Conservation (phyloP, 257 asterid genomes). For the Nicotiana paniculata region DNA sequence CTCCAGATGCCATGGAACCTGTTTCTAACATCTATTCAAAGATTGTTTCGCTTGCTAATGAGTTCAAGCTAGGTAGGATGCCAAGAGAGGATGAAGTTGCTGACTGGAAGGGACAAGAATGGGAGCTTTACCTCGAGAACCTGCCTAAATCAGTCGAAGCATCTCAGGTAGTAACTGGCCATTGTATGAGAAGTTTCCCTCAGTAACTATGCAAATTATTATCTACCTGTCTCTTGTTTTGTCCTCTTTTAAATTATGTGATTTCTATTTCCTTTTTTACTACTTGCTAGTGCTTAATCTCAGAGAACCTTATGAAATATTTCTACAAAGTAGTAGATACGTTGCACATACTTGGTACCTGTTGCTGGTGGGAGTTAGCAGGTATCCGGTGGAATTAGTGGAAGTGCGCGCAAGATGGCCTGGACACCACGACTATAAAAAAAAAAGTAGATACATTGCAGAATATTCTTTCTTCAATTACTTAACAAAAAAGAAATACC, state of each 20-base stretch:
- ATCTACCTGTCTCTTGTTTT: background rate
- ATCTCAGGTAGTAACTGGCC: constrained; percentile 55
- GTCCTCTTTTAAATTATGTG: background rate
- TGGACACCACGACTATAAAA: too few species aligned
- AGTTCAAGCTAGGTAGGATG: constrained; percentile 76
- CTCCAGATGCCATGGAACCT: constrained; percentile 97
- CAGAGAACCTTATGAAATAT: background rate
- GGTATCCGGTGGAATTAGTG: too few species aligned
- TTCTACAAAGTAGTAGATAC: background rate
- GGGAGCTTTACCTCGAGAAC: constrained; percentile 92
- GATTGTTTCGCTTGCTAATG: constrained; percentile 70
- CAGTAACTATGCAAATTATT: background rate
- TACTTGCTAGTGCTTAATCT: background rate
- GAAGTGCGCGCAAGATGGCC: too few species aligned
- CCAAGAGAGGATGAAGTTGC: constrained; percentile 94
- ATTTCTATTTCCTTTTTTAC: background rate
- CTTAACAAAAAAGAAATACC: too few species aligned
- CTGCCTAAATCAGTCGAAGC: constrained; percentile 72
- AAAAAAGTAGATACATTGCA: background rate
- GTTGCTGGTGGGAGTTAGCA: too few species aligned
- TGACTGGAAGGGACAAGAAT: constrained; percentile 86
- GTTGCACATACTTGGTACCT: background rate
- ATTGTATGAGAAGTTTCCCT: background rate
- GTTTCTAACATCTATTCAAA: constrained; percentile 65
- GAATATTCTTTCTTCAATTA: background rate